Percentiles rank a stretch among this genome's conserved stretches.
Evolutionary conservation across 2,329 filamentous ascomycete genomes (phyloP).

Genomic region (Cytospora paraplurivora): DNA sequence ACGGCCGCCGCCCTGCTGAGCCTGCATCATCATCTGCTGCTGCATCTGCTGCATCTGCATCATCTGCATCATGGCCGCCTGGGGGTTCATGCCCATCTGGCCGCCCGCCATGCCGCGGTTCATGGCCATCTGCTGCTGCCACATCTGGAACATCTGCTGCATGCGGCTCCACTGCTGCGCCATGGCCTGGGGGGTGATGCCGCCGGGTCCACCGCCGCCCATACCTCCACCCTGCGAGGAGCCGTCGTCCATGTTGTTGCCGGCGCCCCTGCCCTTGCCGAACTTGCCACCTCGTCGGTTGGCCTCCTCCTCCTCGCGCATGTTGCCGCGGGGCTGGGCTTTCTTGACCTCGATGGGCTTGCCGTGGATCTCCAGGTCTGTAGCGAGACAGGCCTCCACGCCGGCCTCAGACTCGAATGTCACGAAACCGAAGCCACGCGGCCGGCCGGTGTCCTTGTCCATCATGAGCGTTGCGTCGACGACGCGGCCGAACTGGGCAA

Average conservation of each 20-base stretch:
- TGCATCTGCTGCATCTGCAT: conserved; percentile 76
- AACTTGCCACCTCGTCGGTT: conserved; percentile 59
- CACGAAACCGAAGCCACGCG: conserved; percentile 95
- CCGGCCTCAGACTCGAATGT: conserved; percentile 96
- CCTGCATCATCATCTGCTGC: conserved; percentile 56
- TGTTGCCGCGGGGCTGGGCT: conserved; percentile 90
- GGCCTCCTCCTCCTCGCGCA: conserved; percentile 86
- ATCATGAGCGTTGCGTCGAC: conserved; percentile 99
- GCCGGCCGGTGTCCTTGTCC: conserved; percentile 98
- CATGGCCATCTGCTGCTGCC: conserved; percentile 85
- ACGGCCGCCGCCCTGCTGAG: conserved; percentile 34
- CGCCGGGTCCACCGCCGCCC: conserved; percentile 37
- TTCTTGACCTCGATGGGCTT: conserved; percentile 99
- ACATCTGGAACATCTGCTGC: conserved; percentile 97
- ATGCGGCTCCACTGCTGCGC: conserved; percentile 98
- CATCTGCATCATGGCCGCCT: conserved; percentile 57
- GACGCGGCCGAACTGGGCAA: conserved; percentile 93
- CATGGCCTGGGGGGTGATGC: conserved; percentile 96
- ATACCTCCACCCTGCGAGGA: conserved; percentile 27
- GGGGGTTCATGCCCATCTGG: conserved; percentile 35
- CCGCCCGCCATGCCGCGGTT: conserved; percentile 62
- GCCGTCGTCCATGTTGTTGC: conserved; percentile 40
- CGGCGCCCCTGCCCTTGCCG: conserved; percentile 53
- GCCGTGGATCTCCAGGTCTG: conserved; percentile 86
- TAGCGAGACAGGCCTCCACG: conserved; percentile 85